Conservation (phyloP, 2,329 filamentous ascomycete genomes). For the Westerdykella sp. region DNA sequence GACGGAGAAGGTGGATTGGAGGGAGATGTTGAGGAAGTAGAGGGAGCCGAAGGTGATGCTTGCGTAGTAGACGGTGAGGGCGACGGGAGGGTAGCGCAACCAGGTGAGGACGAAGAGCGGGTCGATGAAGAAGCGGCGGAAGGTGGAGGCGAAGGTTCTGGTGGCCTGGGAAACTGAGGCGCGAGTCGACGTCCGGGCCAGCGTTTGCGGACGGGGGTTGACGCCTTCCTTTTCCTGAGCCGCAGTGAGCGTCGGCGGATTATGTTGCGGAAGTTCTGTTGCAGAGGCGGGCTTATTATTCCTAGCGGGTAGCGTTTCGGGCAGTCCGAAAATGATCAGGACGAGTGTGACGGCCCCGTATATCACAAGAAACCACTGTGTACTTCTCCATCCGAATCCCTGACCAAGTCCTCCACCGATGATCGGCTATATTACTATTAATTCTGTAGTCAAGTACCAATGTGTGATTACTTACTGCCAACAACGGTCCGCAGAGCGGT, state of each 20-base stretch:
- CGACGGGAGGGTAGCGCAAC: conserved; percentile 35
- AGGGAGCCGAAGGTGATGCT: conserved; percentile 36
- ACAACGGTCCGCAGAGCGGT: conserved; percentile 33
- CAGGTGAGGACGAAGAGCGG: conserved; percentile 35
- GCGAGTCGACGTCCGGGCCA: conserved; percentile 27
- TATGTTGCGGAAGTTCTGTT: conserved; percentile 1
- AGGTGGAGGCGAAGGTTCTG: conserved; percentile 18
- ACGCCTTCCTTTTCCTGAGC: conserved; percentile 5
- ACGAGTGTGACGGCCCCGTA: conserved; percentile 31
- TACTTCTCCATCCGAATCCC: conserved; percentile 34
- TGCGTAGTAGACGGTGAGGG: conserved; percentile 36
- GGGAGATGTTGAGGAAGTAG: conserved; percentile 38
- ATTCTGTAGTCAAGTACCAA: too few relatives aligned
- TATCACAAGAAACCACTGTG: conserved; percentile 37
- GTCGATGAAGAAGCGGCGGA: conserved; percentile 36
- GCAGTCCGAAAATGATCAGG: conserved; percentile 30
- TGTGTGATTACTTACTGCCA: conserved; percentile 12
- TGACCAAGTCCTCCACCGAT: conserved; percentile 33
- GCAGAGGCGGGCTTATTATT: conserved; percentile 1
- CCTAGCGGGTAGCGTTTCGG: conserved; percentile 28
- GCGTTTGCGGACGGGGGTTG: conserved; percentile 5
- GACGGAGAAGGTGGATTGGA: conserved; percentile 31
- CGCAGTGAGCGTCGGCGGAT: conserved; percentile 1
- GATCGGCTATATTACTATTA: conserved; percentile 17
- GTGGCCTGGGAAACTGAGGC: conserved; percentile 31